Base-by-base conservation (phyloP, 306 rosid genomes). In the Fagus crenata region DNA sequence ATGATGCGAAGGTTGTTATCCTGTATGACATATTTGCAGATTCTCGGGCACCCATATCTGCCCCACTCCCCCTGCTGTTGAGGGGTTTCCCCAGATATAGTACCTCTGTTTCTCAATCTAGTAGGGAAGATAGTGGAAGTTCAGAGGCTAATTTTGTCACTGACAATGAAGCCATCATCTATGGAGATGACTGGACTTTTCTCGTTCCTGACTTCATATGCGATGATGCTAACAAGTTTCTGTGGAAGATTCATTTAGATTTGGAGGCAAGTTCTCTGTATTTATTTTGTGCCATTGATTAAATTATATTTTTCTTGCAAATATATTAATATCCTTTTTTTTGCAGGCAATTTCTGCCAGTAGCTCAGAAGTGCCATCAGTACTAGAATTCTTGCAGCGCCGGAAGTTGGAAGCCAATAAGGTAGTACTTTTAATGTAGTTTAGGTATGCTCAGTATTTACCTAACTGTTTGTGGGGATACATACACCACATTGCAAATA, bases 1-100 rank as follows among this genome's bases (percentile, higher is more conserved):
- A 92, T 72, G 99, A 95, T 82, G 96, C 99, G 39, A 95, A 95
- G 89, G 99, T 95, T 81, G 92, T 92, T 78, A 89, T 95, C 72
- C 93, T 95, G 65, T 95, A 95, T 77, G 99, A 95, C 72, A 86
- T 95, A 75, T 92, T 82, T 86, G 82, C 89, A 76, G 99, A 95
- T 82, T 90, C 96, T 51, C 88, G 90, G 51, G 97, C 97, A 63
- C 96, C 99, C 67, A 88, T 95, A 85, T 95, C 99, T 31, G 99
- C 97, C 31, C 99, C 99, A 46, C 97, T 95, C 80, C 97, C 99
- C 78, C 78, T 95, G 74, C 79, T 92, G 73, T 80, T 92, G 79
- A 91, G 97, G 86, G 97, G 97, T 77, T 84, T 88, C 67, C 89
- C 93, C 58, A 84, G 93, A 84, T 80, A 92, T 53, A 78, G 83